Evolutionary conservation across 1,139 yeast species (phyloP), one percentile per base, ranked within the genome.

Genomic region (Taiozyma onychis): DNA sequence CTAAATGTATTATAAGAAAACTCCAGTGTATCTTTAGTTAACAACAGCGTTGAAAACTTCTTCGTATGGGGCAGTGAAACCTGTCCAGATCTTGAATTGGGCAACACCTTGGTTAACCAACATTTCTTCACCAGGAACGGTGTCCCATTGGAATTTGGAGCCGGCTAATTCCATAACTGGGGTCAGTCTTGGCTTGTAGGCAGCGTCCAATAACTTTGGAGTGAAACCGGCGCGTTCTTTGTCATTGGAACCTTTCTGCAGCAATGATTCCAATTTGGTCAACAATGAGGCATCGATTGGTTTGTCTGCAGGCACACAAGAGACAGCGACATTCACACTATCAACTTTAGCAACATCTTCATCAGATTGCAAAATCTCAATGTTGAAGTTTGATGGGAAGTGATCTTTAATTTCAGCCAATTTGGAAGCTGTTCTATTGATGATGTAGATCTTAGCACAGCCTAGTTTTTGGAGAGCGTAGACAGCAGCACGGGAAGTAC

Each of bases 401-500:
- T 78, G 71, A 1, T 74, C 67, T 56, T 78, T 78, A 58, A 91
- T 72, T 4, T 77, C 84, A 22, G 68, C 68, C 48, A 89, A 73
- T 61, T 89, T 90, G 14, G 83, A 69, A 2, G 72, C 67, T 0
- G 97, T 89, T 64, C 99, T 82, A 73, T 93, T 93, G 52, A 88
- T 68, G 73, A 93, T 74, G 71, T 83, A 90, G 54, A 93, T 87
- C 58, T 76, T 80, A 41, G 73, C 62, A 65, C 95, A 89, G 2
- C 97, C 97, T 73, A 93, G 72, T 55, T 80, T 67, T 62, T 83
- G 80, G 60, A 93, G 76, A 1, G 99, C 98, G 66, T 79, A 91
- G 26, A 88, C 81, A 1, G 98, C 99, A 42, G 99, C 97, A 63
- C 97, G 80, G 0, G 97, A 85, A 39, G 99, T 91, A 46, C 99